Conservation (phyloP, 371 early-diverging fungal species). For the Rhizopus sp. region DNA sequence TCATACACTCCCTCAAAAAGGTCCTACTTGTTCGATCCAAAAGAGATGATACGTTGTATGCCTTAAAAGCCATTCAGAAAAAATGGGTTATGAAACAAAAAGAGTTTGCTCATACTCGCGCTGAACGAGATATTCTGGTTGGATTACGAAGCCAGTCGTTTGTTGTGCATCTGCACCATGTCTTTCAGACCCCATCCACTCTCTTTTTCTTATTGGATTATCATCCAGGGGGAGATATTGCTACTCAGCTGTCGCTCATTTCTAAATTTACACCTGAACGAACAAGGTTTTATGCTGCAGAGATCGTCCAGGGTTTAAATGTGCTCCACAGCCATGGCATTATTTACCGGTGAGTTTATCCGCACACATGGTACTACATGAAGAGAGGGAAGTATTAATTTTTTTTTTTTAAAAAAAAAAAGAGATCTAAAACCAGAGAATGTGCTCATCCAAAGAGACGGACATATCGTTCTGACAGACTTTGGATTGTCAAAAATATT, state of each 20-base stretch:
- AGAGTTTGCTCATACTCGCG: constrained; percentile 63
- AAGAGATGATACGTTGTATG: constrained; percentile 54
- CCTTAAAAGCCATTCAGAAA: constrained; percentile 76
- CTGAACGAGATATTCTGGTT: constrained; percentile 74
- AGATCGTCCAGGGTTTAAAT: constrained; percentile 82
- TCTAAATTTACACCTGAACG: constrained; percentile 71
- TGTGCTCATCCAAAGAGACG: constrained; percentile 72
- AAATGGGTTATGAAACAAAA: constrained; percentile 61
- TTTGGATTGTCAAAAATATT: constrained; percentile 84
- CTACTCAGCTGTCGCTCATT: constrained; percentile 72
- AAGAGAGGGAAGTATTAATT: neutral
- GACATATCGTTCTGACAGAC: constrained; percentile 88
- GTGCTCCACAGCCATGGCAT: constrained; percentile 86
- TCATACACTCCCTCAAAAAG: constrained; percentile 20
- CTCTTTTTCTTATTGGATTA: constrained; percentile 87
- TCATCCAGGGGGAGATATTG: constrained; percentile 81
- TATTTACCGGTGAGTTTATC: constrained; percentile 66
- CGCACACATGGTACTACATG: neutral
- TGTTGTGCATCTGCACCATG: constrained; percentile 69
- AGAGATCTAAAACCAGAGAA: constrained; percentile 87
- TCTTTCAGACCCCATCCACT: constrained; percentile 71
- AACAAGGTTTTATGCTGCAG: constrained; percentile 85
- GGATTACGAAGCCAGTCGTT: constrained; percentile 67
- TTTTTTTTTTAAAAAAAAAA: neutral
- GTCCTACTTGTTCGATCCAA: constrained; percentile 63